Evolutionary conservation across 495 filamentous ascomycete species (phyloP), one percentile per base, ranked within the genome.

Genomic region (Penicillium parvum): DNA sequence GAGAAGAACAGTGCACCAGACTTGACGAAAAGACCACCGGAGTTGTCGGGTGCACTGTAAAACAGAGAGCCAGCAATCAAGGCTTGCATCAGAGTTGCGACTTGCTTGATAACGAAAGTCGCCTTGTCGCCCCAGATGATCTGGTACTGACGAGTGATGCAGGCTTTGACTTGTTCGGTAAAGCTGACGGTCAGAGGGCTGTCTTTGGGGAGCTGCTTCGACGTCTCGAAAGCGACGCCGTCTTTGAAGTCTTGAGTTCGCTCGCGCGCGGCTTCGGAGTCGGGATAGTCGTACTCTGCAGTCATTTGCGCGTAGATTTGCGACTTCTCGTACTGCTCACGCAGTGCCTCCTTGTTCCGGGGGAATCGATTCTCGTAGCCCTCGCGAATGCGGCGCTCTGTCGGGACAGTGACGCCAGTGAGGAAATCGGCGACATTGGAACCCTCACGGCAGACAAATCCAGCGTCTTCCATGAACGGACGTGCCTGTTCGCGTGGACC

Each of bases 351-450:
- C 16, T 73, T 63, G 44, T 59, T 76, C 8, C 73, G 65, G 3
- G 74, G 73, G 43, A 75, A 74, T 3, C 52, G 61, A 19, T 52
- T 43, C 38, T 73, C 68, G 30, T 52, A 66, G 0, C 83, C 85
- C 4, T 71, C 62, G 0, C 75, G 73, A 32, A 82, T 73, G 8
- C 65, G 63, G 17, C 86, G 68, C 50, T 88, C 84, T 1, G 67
- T 68, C 0, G 82, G 78, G 52, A 85, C 83, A 4, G 85, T 88
- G 21, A 86, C 65, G 19, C 81, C 76, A 5, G 84, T 88, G 11
- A 90, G 60, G 63, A 84, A 73, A 52, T 86, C 82, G 4, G 81
- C 79, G 3, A 84, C 79, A 23, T 84, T 90, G 27, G 78, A 77
- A 5, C 86, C 69, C 3, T 82, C 74, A 0, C 77, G 76, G 37